Evolutionary conservation across 2,329 filamentous ascomycete species (phyloP), one percentile per base, ranked within the genome.

Genomic region (Boeremia exigua): DNA sequence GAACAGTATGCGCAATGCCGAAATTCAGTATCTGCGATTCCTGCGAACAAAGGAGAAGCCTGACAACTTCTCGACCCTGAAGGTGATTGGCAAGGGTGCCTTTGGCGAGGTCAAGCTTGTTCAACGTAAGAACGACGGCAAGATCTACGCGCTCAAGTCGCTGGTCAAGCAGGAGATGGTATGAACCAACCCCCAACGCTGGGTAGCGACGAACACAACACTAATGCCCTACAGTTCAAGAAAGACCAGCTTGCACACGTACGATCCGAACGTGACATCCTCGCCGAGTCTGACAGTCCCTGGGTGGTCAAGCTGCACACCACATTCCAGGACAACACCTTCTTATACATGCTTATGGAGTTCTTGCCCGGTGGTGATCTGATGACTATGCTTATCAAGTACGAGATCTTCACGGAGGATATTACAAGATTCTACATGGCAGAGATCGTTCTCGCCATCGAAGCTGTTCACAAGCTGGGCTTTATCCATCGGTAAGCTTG

Each of bases 381-480:
- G 75, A 99, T 99, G 95, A 99, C 95, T 3, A 99, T 99, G 95
- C 83, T 99, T 66, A 99, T 99, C 81, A 99, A 98, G 83, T 99
- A 99, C 73, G 95, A 99, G 76, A 97, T 99, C 75, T 99, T 99
- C 77, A 96, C 92, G 0, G 94, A 98, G 76, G 95, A 99, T 66
- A 98, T 99, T 65, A 99, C 95, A 28, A 88, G 95, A 15, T 99
- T 99, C 79, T 99, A 99, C 79, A 99, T 99, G 86, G 95, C 95
- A 23, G 94, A 99, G 77, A 94, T 98, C 68, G 91, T 96, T 23
- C 84, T 98, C 72, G 95, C 95, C n/a, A 98, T 99, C 65, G 95
- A 99, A 74, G 95, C 95, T 12, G 95, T 99, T 37, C 95, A 99
- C 79, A 96, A 96, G 77, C 85, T 98, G 62, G 95, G 95, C 59